Base-by-base conservation (phyloP, 1,284 basidiomycete species). In the Cutaneotrichosporon sp. region DNA sequence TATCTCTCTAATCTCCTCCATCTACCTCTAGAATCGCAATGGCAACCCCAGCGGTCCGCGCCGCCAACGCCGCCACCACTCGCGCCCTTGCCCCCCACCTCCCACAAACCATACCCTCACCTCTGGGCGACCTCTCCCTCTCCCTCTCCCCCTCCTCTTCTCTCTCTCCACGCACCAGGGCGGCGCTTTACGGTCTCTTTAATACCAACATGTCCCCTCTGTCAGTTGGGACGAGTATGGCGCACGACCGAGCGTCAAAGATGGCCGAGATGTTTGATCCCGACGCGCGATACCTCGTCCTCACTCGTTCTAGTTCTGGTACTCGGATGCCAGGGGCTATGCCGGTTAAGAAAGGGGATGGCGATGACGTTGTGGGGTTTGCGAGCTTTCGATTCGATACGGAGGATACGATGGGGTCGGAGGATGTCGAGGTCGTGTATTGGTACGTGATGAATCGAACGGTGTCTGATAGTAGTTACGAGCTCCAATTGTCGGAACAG, bases 311-410 rank as follows among this genome's bases (percentile, higher is more conserved):
- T 3, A 26, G 26, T 26, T 30, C 18, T 3, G 51, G 21, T 10
- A 11, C 18, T 4, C 38, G 22, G 10, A 69, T 72, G 70, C 69
- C 67, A 1, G 66, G 68, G 14, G 62, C 66, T 2, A 34, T 71
- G 50, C 67, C 64, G n/a, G 26, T 40, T n/a, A 30, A 3, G 26
- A 26, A 26, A 26, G 26, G 26, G 26, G 26, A 26, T 26, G 26
- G 26, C 26, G 26, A 26, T 2, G 50, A 57, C 13, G 36, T 79
- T 38, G 38, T 78, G 11, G 79, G 75, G 18, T 81, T 73, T 59
- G 72, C 69, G n/a, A 72, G 72, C 40, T 80, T 79, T 60, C 69
- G 78, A n/a, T 81, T 80, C 58, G 78, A 79, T 58, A 78, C 74
- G 4, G 79, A 80, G 66, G 76, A 80, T 63, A 80, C 79, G 6